phyloP scores from a whole-genome alignment of 1,284 basidiomycete genomes.

The Trametes pubescens region DNA sequence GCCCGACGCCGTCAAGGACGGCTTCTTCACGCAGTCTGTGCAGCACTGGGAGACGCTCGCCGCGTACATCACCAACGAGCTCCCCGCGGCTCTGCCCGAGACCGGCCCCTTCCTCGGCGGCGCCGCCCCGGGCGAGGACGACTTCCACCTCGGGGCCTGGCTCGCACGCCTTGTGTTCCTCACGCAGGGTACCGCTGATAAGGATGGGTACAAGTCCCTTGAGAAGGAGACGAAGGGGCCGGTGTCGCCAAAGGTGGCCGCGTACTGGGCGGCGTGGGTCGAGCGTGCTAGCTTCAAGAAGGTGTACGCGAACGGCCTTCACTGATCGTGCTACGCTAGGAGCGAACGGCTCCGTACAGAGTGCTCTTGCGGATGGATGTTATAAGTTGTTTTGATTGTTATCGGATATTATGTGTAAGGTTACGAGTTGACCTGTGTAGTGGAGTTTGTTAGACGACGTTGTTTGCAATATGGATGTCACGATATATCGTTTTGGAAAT shows the following conservation, averaged over 20 bases:
- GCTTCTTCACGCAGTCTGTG: conserved; percentile 51
- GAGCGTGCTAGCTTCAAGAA: conserved; percentile 64
- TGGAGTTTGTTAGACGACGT: too few relatives aligned
- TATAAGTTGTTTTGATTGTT: neutral
- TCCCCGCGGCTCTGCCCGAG: conserved; percentile 51
- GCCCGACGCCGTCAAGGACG: conserved; percentile 45
- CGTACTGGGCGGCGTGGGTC: conserved; percentile 60
- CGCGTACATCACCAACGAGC: conserved; percentile 49
- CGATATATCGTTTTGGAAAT: too few relatives aligned
- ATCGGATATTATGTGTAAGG: too few relatives aligned
- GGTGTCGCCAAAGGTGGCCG: conserved; percentile 49
- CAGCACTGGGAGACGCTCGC: conserved; percentile 51
- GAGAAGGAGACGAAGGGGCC: conserved; percentile 51
- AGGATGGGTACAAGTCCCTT: conserved; percentile 48
- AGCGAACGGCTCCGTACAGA: too few relatives aligned
- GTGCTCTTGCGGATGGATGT: neutral
- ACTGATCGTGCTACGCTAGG: conserved; percentile 42
- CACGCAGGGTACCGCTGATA: conserved; percentile 44
- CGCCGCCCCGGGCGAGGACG: conserved; percentile 57
- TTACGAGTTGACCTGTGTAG: too few relatives aligned
- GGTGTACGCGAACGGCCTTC: conserved; percentile 57
- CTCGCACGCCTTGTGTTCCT: conserved; percentile 54
- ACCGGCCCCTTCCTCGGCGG: conserved; percentile 57
- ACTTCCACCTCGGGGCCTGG: conserved; percentile 63
- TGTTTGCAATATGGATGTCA: too few relatives aligned